Percentiles rank a stretch among this genome's conserved stretches.
These are phyloP conservation scores for Aspergillus chevalieri DNA, from an alignment of 2,329 filamentous ascomycete genomes.

Conservation along the genomic window DNA sequence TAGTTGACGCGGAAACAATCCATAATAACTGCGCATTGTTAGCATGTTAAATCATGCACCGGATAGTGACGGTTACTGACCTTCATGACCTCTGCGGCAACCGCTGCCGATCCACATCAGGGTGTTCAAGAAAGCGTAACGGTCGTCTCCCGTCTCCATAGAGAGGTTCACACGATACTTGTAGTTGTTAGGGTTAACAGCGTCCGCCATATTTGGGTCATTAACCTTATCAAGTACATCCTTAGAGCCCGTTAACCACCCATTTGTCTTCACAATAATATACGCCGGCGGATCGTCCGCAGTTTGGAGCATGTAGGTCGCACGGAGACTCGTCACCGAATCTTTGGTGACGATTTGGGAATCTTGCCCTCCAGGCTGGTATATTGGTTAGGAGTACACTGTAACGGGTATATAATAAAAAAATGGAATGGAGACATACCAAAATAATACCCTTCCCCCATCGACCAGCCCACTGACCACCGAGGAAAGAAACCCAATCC, in stretches of 20 bases:
- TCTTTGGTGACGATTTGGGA: slow-evolving; percentile 46
- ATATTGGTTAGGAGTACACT: slow-evolving; percentile 6
- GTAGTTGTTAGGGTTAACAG: slow-evolving; percentile 44
- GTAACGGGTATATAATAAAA: neutral
- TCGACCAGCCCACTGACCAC: slow-evolving; percentile 47
- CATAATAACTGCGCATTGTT: slow-evolving; percentile 16
- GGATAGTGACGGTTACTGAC: slow-evolving; percentile 22
- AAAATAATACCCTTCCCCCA: slow-evolving; percentile 49
- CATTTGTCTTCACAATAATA: slow-evolving; percentile 42
- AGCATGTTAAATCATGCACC: slow-evolving; percentile 3
- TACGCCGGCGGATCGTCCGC: slow-evolving; percentile 46
- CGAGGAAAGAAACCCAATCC: slow-evolving; percentile 47
- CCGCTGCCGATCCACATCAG: slow-evolving; percentile 48
- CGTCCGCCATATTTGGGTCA: slow-evolving; percentile 39
- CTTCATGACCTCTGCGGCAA: slow-evolving; percentile 41
- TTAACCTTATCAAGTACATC: slow-evolving; percentile 45
- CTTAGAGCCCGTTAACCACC: slow-evolving; percentile 45
- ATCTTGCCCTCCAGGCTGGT: slow-evolving; percentile 46
- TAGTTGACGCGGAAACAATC: slow-evolving; percentile 23
- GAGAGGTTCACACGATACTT: slow-evolving; percentile 44
- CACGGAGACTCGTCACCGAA: slow-evolving; percentile 39
- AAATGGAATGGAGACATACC: slow-evolving; percentile 28
- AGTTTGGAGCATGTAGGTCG: slow-evolving; percentile 46
- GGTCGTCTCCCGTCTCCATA: slow-evolving; percentile 46
- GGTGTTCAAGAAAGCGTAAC: slow-evolving; percentile 45